Evolutionary conservation across 768 basidiomycete genomes (phyloP).

Genomic region (Panaeolus papilionaceus): DNA sequence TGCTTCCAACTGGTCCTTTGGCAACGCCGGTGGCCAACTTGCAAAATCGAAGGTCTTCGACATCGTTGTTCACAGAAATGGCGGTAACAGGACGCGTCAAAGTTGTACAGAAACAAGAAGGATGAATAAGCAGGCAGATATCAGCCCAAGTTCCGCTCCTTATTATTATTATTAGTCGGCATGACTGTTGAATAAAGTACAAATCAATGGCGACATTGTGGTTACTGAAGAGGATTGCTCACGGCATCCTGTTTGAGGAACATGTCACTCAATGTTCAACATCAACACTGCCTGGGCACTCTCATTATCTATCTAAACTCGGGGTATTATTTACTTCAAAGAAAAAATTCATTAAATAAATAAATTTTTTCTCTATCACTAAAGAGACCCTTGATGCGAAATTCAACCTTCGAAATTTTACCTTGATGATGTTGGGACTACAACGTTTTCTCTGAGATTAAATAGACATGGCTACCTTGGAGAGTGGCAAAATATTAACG

Average conservation of each 20-base stretch:
- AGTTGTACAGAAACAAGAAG: background rate
- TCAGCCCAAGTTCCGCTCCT: slow-evolving; percentile 9
- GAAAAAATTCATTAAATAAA: no score
- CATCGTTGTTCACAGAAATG: slow-evolving; percentile 25
- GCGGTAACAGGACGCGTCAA: background rate
- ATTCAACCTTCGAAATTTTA: no score
- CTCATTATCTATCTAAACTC: no score
- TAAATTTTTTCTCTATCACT: no score
- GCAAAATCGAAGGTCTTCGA: slow-evolving; percentile 49
- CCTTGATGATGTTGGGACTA: no score
- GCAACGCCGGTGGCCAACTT: slow-evolving; percentile 78
- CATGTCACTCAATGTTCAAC: background rate
- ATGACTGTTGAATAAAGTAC: background rate
- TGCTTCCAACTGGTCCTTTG: slow-evolving; percentile 59
- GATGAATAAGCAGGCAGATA: background rate
- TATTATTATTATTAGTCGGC: slow-evolving; percentile 4
- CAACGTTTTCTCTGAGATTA: no score
- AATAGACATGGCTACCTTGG: no score
- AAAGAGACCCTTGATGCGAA: no score
- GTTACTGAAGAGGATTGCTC: background rate
- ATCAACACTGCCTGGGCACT: no score
- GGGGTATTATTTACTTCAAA: no score
- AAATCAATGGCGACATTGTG: slow-evolving; percentile 13
- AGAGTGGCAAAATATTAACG: no score
- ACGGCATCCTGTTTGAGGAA: background rate